These are phyloP conservation scores for Kwoniella sp. DNA, from an alignment of 768 basidiomycete genomes.

Conservation along the genomic window DNA sequence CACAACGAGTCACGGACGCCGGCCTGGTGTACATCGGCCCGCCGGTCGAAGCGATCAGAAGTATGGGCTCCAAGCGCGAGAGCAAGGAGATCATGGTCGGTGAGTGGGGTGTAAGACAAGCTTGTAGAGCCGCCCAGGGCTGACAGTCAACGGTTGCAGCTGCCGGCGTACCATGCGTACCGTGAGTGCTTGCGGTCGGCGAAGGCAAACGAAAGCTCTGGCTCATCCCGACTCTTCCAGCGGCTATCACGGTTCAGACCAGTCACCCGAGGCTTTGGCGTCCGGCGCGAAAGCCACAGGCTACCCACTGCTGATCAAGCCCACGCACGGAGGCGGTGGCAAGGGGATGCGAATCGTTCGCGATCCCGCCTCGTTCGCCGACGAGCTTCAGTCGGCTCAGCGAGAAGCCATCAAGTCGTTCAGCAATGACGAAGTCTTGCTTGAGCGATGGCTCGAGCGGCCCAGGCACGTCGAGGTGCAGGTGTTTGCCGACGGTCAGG, in stretches of 20 bases:
- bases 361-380: constrained; percentile 65
- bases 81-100: constrained; percentile 92
- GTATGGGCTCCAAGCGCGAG: constrained; percentile 97
- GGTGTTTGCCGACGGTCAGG: constrained; percentile 77
- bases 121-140: background rate
- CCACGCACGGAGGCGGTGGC: constrained; percentile 91
- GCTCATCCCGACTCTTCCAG: constrained; percentile 17
- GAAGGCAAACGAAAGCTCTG: constrained; percentile 31
- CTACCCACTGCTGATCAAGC: constrained; percentile 91
- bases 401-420: constrained; percentile 84
- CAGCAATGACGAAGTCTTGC: constrained; percentile 75
- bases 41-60: constrained; percentile 76
- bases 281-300: constrained; percentile 69
- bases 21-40: constrained; percentile 89
- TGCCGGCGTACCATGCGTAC: constrained; percentile 87
- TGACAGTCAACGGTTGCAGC: constrained; percentile 52
- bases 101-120: constrained; percentile 50
- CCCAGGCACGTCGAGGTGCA: constrained; percentile 93
- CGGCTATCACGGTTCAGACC: constrained; percentile 82
- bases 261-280: constrained; percentile 67
- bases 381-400: constrained; percentile 78
- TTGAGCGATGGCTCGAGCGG: constrained; percentile 81
- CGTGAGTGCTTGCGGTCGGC: constrained; percentile 46
- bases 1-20: constrained; percentile 66
- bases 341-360: constrained; percentile 88